A percentile compares a stretch with the other conserved stretches of the same genome.
Conservation (phyloP, 1,284 basidiomycete species). For the Trametes polyzona region DNA sequence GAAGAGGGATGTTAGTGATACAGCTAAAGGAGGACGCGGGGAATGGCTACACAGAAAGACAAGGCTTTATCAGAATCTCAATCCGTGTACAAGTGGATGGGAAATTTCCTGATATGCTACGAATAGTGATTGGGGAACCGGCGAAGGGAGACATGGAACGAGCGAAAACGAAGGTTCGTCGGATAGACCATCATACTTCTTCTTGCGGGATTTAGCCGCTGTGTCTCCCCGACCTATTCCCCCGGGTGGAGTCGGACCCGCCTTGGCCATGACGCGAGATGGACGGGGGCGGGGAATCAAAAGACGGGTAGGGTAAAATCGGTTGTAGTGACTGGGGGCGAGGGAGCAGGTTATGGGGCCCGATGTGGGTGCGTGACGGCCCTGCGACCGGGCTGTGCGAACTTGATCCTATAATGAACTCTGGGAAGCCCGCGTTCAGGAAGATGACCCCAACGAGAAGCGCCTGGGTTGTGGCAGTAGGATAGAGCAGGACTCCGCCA, state of each 20-base stretch:
- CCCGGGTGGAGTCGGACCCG: conserved; percentile 5
- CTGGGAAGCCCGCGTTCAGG: conserved; percentile 53
- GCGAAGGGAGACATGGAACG: background rate
- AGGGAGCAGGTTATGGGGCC: conserved; percentile 7
- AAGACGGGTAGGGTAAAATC: too few relatives aligned
- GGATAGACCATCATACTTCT: background rate
- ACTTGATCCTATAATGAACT: conserved; percentile 42
- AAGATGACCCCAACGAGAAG: conserved; percentile 65
- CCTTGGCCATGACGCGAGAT: conserved; percentile 28
- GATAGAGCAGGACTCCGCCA: conserved; percentile 62
- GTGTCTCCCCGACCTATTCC: conserved; percentile 15
- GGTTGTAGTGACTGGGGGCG: conserved; percentile 17
- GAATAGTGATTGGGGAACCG: background rate
- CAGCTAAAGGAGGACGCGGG: conserved; percentile 1
- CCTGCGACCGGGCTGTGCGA: conserved; percentile 19
- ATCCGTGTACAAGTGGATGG: background rate
- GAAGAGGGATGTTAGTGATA: conserved; percentile 14
- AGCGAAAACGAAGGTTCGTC: conserved; percentile 7
- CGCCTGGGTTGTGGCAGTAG: conserved; percentile 53
- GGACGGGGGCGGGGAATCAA: conserved; percentile 29
- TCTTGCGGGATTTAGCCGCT: conserved; percentile 15
- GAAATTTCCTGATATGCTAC: background rate
- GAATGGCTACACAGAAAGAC: background rate
- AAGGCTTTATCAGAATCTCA: background rate
- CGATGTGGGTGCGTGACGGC: conserved; percentile 4